A percentile compares a stretch with the other conserved stretches of the same genome.
These are phyloP conservation scores for Tuctoria greenei DNA, from an alignment of 176 grass and related monocot species.

Conservation along the genomic window DNA sequence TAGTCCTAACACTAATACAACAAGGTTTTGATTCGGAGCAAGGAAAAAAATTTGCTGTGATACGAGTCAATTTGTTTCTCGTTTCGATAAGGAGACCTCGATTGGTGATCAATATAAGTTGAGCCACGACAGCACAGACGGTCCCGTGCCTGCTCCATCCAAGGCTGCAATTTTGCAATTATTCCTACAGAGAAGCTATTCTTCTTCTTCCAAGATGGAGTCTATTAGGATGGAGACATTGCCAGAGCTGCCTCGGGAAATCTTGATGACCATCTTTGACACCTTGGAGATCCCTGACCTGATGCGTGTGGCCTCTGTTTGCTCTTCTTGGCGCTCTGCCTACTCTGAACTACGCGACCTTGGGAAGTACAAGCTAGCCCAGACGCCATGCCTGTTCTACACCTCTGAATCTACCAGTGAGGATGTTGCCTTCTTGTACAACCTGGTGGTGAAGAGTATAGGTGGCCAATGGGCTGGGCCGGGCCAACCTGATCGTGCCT, in stretches of 20 bases:
- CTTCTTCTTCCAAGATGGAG: no score
- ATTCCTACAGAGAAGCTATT: background rate
- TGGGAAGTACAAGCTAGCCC: background rate
- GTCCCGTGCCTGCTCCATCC: no score
- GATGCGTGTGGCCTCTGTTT: background rate
- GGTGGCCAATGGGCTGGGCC: no score
- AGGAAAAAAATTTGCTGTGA: no score
- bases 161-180: background rate
- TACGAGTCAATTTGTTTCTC: no score
- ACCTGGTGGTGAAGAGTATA: background rate
- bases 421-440: background rate
- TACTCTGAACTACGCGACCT: background rate
- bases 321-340: background rate
- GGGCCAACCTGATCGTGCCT: no score
- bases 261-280: background rate
- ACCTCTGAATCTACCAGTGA: background rate
- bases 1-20: no score
- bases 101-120: no score
- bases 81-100: no score
- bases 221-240: background rate
- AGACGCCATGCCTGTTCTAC: background rate
- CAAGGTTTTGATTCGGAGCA: no score
- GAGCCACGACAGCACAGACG: no score
- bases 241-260: background rate
- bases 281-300: constrained; percentile 20